phyloP scores from a whole-genome alignment of 805 yeast species.

The Yamadazyma phyllophila region DNA sequence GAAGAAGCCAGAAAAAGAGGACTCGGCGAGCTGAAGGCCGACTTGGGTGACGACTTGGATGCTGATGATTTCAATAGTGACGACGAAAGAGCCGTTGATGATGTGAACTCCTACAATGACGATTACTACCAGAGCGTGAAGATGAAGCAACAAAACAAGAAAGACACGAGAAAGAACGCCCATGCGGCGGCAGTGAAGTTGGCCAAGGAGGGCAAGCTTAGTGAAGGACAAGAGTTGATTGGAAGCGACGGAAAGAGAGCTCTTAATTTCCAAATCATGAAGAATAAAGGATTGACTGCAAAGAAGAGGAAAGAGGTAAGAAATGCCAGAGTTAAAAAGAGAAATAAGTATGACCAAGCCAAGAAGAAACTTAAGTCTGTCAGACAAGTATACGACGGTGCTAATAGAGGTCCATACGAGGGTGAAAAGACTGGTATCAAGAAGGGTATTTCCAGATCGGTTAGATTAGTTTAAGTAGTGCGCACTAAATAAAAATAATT shows the following conservation, averaged over 20 bases:
- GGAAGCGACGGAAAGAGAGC: constrained; percentile 92
- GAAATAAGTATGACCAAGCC: constrained; percentile 93
- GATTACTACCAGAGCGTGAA: constrained; percentile 61
- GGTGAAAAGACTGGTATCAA: constrained; percentile 98
- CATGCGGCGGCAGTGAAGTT: constrained; percentile 74
- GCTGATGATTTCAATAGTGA: constrained; percentile 50
- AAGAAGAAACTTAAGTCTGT: constrained; percentile 89
- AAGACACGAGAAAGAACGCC: constrained; percentile 54
- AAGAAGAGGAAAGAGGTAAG: constrained; percentile 90
- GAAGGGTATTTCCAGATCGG: constrained; percentile 87
- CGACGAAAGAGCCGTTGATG: constrained; percentile 36
- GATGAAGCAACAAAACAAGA: constrained; percentile 45
- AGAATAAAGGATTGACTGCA: constrained; percentile 95
- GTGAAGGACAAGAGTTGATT: constrained; percentile 62
- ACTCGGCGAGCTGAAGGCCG: constrained; percentile 22
- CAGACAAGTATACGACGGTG: constrained; percentile 81
- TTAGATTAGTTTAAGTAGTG: constrained; percentile 37
- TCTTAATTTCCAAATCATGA: constrained; percentile 87
- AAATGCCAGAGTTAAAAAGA: constrained; percentile 96
- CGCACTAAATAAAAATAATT: constrained; percentile 2
- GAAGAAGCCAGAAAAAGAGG: constrained; percentile 92
- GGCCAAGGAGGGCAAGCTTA: constrained; percentile 79
- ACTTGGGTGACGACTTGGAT: constrained; percentile 57
- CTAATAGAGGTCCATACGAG: constrained; percentile 67
- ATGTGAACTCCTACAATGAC: constrained; percentile 35